phyloP scores from a whole-genome alignment of 2,329 filamentous ascomycete genomes.

The Aspergillus novoparasiticus region DNA sequence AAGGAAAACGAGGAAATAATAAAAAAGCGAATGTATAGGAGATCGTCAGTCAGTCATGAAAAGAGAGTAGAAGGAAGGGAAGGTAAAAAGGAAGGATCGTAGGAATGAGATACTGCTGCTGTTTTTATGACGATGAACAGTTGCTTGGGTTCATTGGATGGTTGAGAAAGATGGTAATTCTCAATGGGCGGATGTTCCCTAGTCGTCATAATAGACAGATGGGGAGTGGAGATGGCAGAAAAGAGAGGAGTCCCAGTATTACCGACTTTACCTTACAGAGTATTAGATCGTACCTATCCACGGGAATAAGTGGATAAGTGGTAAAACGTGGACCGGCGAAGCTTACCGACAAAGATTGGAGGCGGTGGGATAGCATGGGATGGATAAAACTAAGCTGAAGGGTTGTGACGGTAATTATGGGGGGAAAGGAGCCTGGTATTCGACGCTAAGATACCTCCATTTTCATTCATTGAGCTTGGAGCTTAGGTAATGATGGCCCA shows the following conservation, averaged over 20 bases:
- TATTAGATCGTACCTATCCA: slow-evolving; percentile 3
- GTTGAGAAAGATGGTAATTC: slow-evolving; percentile 3
- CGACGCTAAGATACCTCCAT: neutral
- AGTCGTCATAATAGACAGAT: slow-evolving; percentile 32
- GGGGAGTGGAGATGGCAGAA: slow-evolving; percentile 33
- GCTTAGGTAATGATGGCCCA: neutral
- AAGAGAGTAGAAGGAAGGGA: neutral
- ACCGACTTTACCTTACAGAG: slow-evolving; percentile 4
- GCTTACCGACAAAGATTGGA: slow-evolving; percentile 13
- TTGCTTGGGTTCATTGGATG: slow-evolving; percentile 7
- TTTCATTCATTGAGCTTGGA: neutral
- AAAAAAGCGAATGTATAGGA: neutral
- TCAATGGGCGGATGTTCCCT: slow-evolving; percentile 17
- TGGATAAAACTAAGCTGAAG: neutral
- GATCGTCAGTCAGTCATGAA: neutral
- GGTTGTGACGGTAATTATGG: neutral
- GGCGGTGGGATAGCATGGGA: neutral
- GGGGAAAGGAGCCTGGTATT: neutral
- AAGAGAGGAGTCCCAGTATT: neutral
- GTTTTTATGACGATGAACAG: neutral
- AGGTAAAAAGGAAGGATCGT: neutral
- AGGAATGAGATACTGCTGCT: neutral
- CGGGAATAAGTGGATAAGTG: slow-evolving; percentile 13
- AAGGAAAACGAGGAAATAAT: neutral
- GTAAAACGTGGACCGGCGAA: slow-evolving; percentile 20